phyloP scores from a whole-genome alignment of 306 rosid genomes.

The Castanea sativa region DNA sequence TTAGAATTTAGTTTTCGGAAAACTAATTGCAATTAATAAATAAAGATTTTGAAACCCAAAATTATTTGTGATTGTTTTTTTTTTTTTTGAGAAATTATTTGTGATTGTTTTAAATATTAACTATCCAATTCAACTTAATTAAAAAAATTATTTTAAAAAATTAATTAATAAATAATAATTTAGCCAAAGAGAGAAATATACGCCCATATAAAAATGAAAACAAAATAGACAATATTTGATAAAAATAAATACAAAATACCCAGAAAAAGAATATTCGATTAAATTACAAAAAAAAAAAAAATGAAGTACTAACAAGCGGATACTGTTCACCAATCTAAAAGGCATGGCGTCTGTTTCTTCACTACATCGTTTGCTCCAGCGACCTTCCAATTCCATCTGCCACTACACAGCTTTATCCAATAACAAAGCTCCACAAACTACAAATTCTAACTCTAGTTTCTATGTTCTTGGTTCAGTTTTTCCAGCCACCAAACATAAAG shows the following conservation, averaged over 20 bases:
- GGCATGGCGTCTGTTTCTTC: slow-evolving; percentile 53
- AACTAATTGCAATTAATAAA: no score
- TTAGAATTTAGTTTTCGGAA: no score
- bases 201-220: no score
- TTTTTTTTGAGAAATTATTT: no score
- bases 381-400: slow-evolving; percentile 28
- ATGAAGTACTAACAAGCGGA: neutral
- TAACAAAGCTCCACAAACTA: slow-evolving; percentile 13
- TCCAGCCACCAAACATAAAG: slow-evolving; percentile 6
- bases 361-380: slow-evolving; percentile 10
- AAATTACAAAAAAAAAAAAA: neutral
- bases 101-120: no score
- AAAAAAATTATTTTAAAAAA: no score
- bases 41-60: no score
- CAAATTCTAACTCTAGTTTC: neutral
- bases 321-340: slow-evolving; percentile 29
- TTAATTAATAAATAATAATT: neutral
- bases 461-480: neutral
- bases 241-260: neutral
- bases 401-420: slow-evolving; percentile 11
- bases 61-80: no score
- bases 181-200: neutral
- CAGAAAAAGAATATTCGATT: no score
- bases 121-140: no score
- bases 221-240: neutral